Conservation (phyloP, 2,329 filamentous ascomycete genomes). For the Colletotrichum sp. region DNA sequence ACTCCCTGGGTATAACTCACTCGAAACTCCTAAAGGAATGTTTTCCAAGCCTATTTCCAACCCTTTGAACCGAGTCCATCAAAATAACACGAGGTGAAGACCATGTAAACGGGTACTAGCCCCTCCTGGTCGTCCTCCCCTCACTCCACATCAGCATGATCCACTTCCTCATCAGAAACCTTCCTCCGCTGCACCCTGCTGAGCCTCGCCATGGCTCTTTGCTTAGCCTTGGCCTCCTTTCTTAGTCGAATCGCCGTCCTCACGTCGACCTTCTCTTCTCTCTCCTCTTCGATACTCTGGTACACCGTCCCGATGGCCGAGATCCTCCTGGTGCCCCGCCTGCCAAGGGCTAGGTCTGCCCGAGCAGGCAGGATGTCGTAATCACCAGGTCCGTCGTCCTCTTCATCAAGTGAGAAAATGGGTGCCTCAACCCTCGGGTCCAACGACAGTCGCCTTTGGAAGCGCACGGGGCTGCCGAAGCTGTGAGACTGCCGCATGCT, state of each 20-base stretch:
- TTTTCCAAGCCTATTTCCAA: background rate
- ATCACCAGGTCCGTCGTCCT: background rate
- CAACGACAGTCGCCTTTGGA: background rate
- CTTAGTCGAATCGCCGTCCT: conserved; percentile 32
- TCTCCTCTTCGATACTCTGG: conserved; percentile 22
- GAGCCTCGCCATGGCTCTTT: conserved; percentile 22
- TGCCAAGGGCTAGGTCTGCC: conserved; percentile 9
- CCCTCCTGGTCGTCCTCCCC: fast-evolving
- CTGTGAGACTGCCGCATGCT: background rate
- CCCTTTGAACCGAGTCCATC: fast-evolving
- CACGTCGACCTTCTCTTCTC: conserved; percentile 27
- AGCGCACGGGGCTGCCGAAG: background rate
- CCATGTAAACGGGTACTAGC: background rate
- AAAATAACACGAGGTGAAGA: background rate
- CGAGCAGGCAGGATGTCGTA: background rate
- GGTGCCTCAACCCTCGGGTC: background rate
- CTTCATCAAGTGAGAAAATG: background rate
- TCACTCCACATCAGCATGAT: background rate
- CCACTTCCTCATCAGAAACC: background rate
- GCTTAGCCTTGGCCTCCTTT: conserved; percentile 34
- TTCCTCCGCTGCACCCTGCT: background rate
- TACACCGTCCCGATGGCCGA: conserved; percentile 20
- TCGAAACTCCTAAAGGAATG: background rate
- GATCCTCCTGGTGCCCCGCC: conserved; percentile 15
- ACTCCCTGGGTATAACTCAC: background rate